phyloP scores from a whole-genome alignment of 805 yeast species.

The Pichia ethanolica region DNA sequence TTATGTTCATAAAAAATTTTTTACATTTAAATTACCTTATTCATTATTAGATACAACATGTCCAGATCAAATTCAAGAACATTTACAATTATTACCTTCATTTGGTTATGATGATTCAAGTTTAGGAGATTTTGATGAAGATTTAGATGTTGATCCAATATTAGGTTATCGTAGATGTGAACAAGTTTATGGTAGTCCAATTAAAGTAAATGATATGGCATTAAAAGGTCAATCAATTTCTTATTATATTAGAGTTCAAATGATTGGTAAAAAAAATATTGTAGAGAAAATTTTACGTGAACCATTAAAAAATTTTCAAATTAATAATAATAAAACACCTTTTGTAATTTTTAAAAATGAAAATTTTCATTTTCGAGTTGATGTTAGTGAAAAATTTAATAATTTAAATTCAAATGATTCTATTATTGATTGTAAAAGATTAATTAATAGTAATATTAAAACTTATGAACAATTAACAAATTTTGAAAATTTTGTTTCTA shows the following conservation, averaged over 20 bases:
- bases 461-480: slow-evolving; percentile 4
- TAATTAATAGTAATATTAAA: neutral
- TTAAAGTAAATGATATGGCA: slow-evolving; percentile 40
- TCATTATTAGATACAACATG: slow-evolving; percentile 48
- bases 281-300: slow-evolving; percentile 11
- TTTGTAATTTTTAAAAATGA: slow-evolving; percentile 14
- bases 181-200: slow-evolving; percentile 39
- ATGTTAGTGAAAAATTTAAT: neutral
- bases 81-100: slow-evolving; percentile 33
- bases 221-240: slow-evolving; percentile 35
- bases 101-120: slow-evolving; percentile 26
- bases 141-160: slow-evolving; percentile 26
- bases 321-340: slow-evolving; percentile 8
- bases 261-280: slow-evolving; percentile 36
- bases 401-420: neutral
- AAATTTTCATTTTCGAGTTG: slow-evolving; percentile 15
- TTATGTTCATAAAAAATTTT: slow-evolving; percentile 43
- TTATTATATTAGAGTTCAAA: slow-evolving; percentile 45
- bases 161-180: slow-evolving; percentile 47
- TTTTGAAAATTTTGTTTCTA: slow-evolving; percentile 7
- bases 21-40: slow-evolving; percentile 48
- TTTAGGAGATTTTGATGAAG: slow-evolving; percentile 5
- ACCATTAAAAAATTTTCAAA: slow-evolving; percentile 4
- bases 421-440: neutral
- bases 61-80: slow-evolving; percentile 31